Percentiles rank a stretch among this genome's conserved stretches.
Evolutionary conservation across 73 alveolate genomes (phyloP).

Genomic region (Uronychia setigera): DNA sequence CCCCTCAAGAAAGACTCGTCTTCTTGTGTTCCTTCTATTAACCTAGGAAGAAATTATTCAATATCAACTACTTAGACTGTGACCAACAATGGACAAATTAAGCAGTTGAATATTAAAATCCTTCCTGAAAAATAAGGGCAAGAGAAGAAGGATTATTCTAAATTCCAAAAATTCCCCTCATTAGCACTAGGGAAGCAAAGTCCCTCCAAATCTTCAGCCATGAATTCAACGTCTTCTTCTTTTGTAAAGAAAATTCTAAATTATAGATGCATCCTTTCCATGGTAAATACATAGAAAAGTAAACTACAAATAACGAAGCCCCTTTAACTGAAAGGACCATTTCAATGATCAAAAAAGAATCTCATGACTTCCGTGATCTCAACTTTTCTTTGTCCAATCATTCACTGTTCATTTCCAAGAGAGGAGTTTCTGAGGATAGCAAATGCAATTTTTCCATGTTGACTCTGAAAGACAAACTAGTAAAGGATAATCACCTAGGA

Average conservation of each 20-base stretch:
- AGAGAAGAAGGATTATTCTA: not conserved
- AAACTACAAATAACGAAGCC: not conserved
- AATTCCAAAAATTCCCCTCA: no score
- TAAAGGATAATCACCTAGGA: not conserved
- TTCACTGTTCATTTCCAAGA: not conserved
- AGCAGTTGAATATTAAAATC: not conserved
- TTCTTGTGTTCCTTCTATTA: not conserved
- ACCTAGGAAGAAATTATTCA: not conserved
- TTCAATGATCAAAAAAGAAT: not conserved
- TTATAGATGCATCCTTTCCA: not conserved
- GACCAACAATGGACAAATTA: not conserved
- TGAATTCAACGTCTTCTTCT: not conserved
- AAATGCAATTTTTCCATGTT: not conserved
- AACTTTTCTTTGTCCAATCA: not conserved
- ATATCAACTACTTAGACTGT: not conserved
- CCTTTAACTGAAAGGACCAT: not conserved
- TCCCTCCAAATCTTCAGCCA: not conserved
- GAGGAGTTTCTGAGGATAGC: not conserved
- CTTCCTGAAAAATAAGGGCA: not conserved
- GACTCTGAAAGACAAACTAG: not conserved
- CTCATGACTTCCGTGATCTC: not conserved
- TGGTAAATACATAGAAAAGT: no score
- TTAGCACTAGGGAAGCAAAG: no score
- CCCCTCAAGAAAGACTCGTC: not conserved
- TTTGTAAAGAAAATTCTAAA: not conserved